Percentiles rank a stretch among this genome's conserved stretches.
Evolutionary conservation across 768 basidiomycete species (phyloP).

Genomic region (Hydnomerulius pinastri): DNA sequence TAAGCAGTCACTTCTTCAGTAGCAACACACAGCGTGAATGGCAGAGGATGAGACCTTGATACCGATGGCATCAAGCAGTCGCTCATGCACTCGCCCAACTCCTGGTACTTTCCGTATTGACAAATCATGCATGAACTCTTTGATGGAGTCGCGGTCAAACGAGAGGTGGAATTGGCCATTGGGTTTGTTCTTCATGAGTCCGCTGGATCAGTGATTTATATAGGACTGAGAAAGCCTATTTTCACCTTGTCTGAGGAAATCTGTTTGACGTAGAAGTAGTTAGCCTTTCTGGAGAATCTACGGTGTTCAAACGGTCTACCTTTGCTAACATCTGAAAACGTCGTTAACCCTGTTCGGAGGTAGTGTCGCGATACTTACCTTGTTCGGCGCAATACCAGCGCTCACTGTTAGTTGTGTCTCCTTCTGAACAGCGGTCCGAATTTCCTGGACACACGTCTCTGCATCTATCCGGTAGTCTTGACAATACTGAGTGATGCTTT

Average conservation of each 20-base stretch:
- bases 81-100: conserved; percentile 88
- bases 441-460: conserved; percentile 74
- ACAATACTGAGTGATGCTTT: conserved; percentile 85
- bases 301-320: conserved; percentile 41
- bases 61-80: conserved; percentile 82
- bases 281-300: not conserved
- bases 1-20: not conserved
- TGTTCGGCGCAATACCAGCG: conserved; percentile 95
- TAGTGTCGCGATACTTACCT: conserved; percentile 50
- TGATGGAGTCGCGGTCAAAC: conserved; percentile 64
- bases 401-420: conserved; percentile 90
- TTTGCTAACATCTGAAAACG: conserved; percentile 82
- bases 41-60: conserved; percentile 54
- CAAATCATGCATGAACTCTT: conserved; percentile 76
- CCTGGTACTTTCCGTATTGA: conserved; percentile 88
- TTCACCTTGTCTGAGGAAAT: conserved; percentile 89
- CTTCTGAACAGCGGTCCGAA: conserved; percentile 69
- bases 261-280: conserved; percentile 37
- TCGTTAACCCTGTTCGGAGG: conserved; percentile 17
- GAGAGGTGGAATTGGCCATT: conserved; percentile 86
- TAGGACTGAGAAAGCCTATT: conserved; percentile 1
- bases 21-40: not conserved
- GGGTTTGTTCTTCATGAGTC: conserved; percentile 76
- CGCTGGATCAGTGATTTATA: not conserved
- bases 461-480: conserved; percentile 60